These are phyloP conservation scores for Angomonas deanei DNA, from an alignment of 208 protist species.

Conservation along the genomic window DNA sequence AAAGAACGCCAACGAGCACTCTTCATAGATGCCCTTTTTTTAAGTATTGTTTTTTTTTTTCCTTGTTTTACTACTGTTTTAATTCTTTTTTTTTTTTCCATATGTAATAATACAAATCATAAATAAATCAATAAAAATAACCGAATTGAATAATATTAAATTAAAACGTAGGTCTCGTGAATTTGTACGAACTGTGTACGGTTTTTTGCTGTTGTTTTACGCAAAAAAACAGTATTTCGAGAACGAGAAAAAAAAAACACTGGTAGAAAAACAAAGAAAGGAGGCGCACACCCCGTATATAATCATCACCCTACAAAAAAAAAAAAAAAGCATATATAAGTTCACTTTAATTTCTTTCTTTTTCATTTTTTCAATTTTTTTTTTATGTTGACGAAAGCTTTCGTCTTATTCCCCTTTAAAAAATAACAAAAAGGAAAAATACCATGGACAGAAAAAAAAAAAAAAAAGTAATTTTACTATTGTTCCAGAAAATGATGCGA, in stretches of 20 bases:
- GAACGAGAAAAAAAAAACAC: too few relatives aligned
- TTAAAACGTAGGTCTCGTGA: too few relatives aligned
- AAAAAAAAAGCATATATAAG: conserved; percentile 4
- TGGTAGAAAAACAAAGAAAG: too few relatives aligned
- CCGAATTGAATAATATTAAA: too few relatives aligned
- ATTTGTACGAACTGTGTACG: too few relatives aligned
- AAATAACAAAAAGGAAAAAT: background rate
- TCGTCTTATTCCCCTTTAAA: background rate
- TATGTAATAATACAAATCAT: background rate
- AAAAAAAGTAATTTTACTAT: background rate
- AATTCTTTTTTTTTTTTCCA: conserved; percentile 1
- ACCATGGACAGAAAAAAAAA: background rate
- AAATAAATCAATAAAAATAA: conserved; percentile 2
- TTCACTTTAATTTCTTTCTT: conserved; percentile 8
- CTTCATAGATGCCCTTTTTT: conserved; percentile 4
- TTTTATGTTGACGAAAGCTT: background rate
- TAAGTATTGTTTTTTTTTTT: conserved; percentile 10
- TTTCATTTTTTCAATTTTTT: conserved; percentile 8
- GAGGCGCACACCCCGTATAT: too few relatives aligned
- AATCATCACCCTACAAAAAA: too few relatives aligned
- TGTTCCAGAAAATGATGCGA: background rate
- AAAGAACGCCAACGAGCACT: background rate
- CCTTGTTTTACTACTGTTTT: conserved; percentile 7
- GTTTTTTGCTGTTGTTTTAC: too few relatives aligned
- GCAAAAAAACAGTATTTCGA: too few relatives aligned